Base-by-base conservation (phyloP, 805 yeast species). In the Candida nonsorbophila region DNA sequence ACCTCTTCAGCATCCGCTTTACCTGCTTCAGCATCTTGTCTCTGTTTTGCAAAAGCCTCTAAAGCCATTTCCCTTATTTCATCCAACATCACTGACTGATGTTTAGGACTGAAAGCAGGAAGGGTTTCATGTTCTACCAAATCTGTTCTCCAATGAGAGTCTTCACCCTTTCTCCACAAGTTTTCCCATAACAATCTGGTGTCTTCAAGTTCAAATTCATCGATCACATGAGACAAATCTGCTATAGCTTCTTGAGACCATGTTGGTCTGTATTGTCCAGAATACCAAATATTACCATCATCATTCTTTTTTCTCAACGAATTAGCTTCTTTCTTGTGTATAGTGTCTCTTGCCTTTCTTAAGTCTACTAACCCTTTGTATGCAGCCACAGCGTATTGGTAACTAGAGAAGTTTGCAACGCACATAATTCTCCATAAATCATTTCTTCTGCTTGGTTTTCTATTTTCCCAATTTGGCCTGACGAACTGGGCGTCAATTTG, bases 341-440 rank as follows among this genome's bases (percentile, higher is more conserved):
- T 53, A 14, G 74, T 67, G 50, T 84, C 92, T 49, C 97, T 72
- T 55, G 75, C 67, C 41, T 74, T 67, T 51, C 94, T 76, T 49
- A 88, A 70, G 45, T 81, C 75, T 4, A 84, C 79, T 33, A 88
- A 65, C 15, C 80, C 82, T 36, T 79, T 74, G 57, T 79, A 86
- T 6, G 92, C 81, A 24, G 78, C 75, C 10, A 76, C 74, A 2
- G 95, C 84, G 24, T 67, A 57, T 28, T 77, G 79, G 49, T 79
- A 76, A 29, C 55, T 55, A 22, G 67, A 64, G 40, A 83, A 73
- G 38, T 74, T 75, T 1, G 84, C 87, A 24, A 87, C 92, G 25
- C 92, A 84, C 84, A 90, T 74, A 30, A 88, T 72, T 45, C 90
- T 70, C 97, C 97, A 88, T 28, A 87, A 66, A 55, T 88, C 97